phyloP scores from a whole-genome alignment of 164 flowering plant species.

The Sextonia rubra region DNA sequence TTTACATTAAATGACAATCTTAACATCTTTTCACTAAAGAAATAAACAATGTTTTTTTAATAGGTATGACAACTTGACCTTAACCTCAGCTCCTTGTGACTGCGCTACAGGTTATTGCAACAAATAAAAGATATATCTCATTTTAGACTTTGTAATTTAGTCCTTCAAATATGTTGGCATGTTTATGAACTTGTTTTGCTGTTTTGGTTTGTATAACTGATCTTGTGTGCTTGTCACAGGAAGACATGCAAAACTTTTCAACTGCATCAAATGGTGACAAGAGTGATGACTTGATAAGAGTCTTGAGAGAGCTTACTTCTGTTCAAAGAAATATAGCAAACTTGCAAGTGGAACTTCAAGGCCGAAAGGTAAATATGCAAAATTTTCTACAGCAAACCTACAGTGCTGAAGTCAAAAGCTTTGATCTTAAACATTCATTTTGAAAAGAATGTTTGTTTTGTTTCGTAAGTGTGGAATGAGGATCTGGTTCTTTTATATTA shows the following conservation, averaged over 20 bases:
- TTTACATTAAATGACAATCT: neutral
- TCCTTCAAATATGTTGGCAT: neutral
- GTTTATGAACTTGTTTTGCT: neutral
- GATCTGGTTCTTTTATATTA: neutral
- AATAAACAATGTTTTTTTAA: neutral
- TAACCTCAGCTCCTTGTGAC: neutral
- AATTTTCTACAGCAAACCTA: slow-evolving; percentile 80
- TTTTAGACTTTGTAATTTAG: neutral
- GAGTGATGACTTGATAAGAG: slow-evolving; percentile 80
- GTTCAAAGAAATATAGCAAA: slow-evolving; percentile 88
- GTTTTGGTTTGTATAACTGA: neutral
- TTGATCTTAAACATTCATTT: slow-evolving; percentile 1
- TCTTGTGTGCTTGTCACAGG: slow-evolving; percentile 33
- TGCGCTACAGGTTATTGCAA: neutral
- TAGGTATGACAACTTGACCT: too few relatives aligned
- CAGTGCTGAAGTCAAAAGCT: slow-evolving; percentile 92
- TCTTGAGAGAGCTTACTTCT: slow-evolving; percentile 72
- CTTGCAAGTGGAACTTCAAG: slow-evolving; percentile 96
- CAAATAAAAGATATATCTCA: too few relatives aligned
- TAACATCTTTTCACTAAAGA: neutral
- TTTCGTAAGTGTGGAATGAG: neutral
- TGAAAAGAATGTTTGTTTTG: neutral
- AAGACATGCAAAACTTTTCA: slow-evolving; percentile 55
- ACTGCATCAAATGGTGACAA: slow-evolving; percentile 46
- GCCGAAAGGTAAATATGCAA: slow-evolving; percentile 64